Percentiles rank a stretch among this genome's conserved stretches.
These are phyloP conservation scores for Dendrothele bispora DNA, from an alignment of 768 basidiomycete genomes.

Conservation along the genomic window DNA sequence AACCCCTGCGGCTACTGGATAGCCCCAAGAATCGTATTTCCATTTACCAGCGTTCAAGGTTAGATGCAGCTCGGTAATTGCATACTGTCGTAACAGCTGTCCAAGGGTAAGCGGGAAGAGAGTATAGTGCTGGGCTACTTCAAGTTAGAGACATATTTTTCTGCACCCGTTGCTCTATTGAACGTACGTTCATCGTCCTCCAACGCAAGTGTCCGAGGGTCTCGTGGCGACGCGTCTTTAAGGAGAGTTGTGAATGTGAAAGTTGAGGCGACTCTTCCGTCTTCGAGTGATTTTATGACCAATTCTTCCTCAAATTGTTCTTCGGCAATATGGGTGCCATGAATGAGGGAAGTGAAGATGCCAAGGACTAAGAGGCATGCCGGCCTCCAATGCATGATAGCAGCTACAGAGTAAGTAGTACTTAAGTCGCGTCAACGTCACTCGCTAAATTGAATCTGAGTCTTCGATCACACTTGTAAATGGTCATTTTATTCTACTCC, in stretches of 20 bases:
- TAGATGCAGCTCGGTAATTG: slow-evolving; percentile 85
- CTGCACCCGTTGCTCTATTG: neutral
- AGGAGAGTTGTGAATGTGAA: slow-evolving; percentile 79
- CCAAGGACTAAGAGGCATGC: too few species aligned
- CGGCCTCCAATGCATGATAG: too few species aligned
- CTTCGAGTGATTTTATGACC: slow-evolving; percentile 54
- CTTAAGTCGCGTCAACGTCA: too few species aligned
- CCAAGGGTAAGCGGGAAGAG: slow-evolving; percentile 86
- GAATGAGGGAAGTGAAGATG: too few species aligned
- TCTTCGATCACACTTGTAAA: too few species aligned
- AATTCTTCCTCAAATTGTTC: slow-evolving; percentile 54
- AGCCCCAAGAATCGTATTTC: slow-evolving; percentile 84
- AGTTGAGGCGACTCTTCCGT: slow-evolving; percentile 79
- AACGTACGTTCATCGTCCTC: slow-evolving; percentile 50
- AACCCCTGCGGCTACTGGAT: slow-evolving; percentile 73
- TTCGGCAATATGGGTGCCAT: too few species aligned
- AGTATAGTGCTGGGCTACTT: slow-evolving; percentile 78
- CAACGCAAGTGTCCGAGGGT: slow-evolving; percentile 46
- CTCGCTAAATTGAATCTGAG: too few species aligned
- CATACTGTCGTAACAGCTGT: slow-evolving; percentile 83
- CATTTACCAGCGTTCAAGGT: slow-evolving; percentile 91
- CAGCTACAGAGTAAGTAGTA: too few species aligned
- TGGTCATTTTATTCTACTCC: too few species aligned
- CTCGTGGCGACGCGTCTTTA: slow-evolving; percentile 50
- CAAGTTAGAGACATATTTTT: neutral